phyloP scores from a whole-genome alignment of 768 basidiomycete species.

The Lactarius akahatsu region DNA sequence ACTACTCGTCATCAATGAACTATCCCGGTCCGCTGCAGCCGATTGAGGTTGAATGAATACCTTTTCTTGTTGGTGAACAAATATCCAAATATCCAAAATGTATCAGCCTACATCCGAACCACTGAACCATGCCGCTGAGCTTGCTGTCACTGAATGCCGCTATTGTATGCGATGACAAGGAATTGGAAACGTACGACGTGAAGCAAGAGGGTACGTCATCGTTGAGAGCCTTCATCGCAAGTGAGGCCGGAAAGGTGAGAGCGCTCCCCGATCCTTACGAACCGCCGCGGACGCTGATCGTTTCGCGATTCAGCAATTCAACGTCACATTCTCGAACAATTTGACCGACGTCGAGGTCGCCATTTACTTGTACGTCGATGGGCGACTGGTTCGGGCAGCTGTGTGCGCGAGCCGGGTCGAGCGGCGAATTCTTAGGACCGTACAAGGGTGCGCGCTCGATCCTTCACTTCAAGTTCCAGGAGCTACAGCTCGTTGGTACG shows the following conservation, averaged over 20 bases:
- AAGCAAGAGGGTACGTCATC: not conserved
- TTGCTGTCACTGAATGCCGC: not conserved
- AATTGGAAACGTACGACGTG: slow-evolving; percentile 7
- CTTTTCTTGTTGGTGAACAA: too few species aligned
- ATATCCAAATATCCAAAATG: too few species aligned
- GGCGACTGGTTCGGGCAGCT: not conserved
- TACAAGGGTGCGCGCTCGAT: not conserved
- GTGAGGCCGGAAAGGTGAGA: slow-evolving; percentile 20
- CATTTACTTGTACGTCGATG: slow-evolving; percentile 7
- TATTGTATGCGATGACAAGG: slow-evolving; percentile 11
- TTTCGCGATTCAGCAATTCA: slow-evolving; percentile 11
- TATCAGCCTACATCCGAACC: too few species aligned
- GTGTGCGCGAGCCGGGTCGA: not conserved
- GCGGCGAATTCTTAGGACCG: not conserved
- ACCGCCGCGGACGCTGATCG: not conserved
- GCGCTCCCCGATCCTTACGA: not conserved
- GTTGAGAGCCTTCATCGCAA: slow-evolving; percentile 11
- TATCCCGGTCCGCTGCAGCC: not conserved
- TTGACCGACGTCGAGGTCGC: not conserved
- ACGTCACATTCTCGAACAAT: not conserved
- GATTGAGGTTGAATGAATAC: not conserved
- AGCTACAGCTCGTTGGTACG: slow-evolving; percentile 23
- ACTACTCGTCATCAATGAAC: not conserved
- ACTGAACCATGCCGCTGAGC: slow-evolving; percentile 8
- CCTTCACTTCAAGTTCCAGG: slow-evolving; percentile 22